Percentiles rank a stretch among this genome's conserved stretches.
Conservation (phyloP, 257 asterid genomes). For the Solanum sitiens region DNA sequence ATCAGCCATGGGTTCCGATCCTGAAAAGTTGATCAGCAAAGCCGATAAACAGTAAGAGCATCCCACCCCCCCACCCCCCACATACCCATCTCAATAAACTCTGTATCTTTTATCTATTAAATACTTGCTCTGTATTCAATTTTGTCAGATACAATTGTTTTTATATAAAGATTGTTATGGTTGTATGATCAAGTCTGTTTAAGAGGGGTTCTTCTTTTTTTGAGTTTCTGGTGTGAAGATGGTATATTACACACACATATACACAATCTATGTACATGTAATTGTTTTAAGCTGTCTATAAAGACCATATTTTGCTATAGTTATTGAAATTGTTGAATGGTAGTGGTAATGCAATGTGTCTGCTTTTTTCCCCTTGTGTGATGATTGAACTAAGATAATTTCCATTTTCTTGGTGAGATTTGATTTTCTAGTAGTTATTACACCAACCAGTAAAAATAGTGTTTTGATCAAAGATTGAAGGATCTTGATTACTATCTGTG, state of each 20-base stretch:
- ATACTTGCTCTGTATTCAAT: background rate
- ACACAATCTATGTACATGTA: background rate
- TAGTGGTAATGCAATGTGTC: background rate
- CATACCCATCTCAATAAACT: background rate
- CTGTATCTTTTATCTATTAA: background rate
- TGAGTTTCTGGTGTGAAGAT: background rate
- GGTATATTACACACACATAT: background rate
- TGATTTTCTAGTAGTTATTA: too few relatives aligned
- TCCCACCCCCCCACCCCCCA: background rate
- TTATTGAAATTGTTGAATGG: background rate
- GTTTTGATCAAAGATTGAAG: background rate
- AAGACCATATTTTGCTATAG: background rate
- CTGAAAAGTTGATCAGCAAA: conserved; percentile 70
- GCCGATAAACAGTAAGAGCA: conserved; percentile 77
- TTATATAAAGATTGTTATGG: background rate
- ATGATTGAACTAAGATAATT: background rate
- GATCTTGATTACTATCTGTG: background rate
- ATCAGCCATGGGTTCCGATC: conserved; percentile 74
- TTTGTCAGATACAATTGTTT: background rate
- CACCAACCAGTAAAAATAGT: background rate
- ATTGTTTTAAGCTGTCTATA: background rate
- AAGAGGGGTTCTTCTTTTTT: background rate
- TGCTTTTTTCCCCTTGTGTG: background rate
- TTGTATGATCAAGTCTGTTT: background rate
- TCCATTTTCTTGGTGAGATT: background rate